Evolutionary conservation across 495 filamentous ascomycete species (phyloP).

Genomic region (Parachaetomium inaequale): DNA sequence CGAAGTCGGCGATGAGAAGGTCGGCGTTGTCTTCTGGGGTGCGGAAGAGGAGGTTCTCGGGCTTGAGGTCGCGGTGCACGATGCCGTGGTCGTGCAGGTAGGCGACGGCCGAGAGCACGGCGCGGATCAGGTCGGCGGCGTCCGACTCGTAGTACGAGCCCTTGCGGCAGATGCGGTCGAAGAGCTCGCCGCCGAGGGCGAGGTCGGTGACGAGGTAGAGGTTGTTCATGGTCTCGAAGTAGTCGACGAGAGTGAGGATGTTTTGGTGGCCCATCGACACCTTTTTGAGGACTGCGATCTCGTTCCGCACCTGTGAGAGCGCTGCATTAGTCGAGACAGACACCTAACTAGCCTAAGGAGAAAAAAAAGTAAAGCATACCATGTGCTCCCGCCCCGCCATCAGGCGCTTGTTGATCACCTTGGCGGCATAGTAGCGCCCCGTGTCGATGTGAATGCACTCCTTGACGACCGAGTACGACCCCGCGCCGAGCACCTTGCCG

Average conservation of each 20-base stretch:
- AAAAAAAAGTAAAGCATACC: conserved; percentile 54
- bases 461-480: conserved; percentile 98
- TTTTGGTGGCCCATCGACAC: conserved; percentile 99
- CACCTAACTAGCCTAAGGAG: too few species aligned
- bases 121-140: conserved; percentile 89
- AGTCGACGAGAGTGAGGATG: conserved; percentile 95
- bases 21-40: conserved; percentile 80
- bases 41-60: conserved; percentile 75
- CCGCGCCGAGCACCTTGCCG: conserved; percentile 92
- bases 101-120: conserved; percentile 92
- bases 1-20: conserved; percentile 96
- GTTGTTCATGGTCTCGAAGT: conserved; percentile 99
- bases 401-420: conserved; percentile 97
- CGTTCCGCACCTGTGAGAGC: conserved; percentile 80
- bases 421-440: conserved; percentile 95
- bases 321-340: too few species aligned
- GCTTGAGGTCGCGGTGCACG: conserved; percentile 80
- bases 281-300: conserved; percentile 93
- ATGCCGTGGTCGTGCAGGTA: conserved; percentile 98
- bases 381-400: conserved; percentile 98
- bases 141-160: conserved; percentile 97
- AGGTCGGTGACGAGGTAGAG: conserved; percentile 97
- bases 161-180: conserved; percentile 97
- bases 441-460: conserved; percentile 99
- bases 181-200: conserved; percentile 92